Percentiles rank a stretch among this genome's conserved stretches.
Evolutionary conservation across 2,329 filamentous ascomycete species (phyloP).

Genomic region (Penicillium sp.): DNA sequence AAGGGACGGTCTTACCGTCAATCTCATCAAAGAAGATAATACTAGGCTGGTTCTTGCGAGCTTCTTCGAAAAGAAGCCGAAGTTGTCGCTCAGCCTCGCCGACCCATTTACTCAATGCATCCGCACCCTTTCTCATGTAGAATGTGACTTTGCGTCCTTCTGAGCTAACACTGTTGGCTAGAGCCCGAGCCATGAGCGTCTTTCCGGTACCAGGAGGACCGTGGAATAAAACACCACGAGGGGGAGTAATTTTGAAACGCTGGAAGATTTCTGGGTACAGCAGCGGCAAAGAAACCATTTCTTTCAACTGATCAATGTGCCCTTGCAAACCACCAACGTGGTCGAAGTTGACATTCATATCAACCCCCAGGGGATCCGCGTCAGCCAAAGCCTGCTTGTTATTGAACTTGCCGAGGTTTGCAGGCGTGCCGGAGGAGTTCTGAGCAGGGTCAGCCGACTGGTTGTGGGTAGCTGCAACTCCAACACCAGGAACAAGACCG

Average conservation of each 20-base stretch:
- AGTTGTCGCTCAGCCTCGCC: slow-evolving; percentile 96
- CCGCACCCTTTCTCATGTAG: slow-evolving; percentile 98
- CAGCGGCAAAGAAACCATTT: slow-evolving; percentile 94
- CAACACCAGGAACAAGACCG: slow-evolving; percentile 57
- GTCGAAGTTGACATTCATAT: slow-evolving; percentile 88
- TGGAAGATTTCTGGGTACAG: slow-evolving; percentile 93
- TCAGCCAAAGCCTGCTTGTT: slow-evolving; percentile 89
- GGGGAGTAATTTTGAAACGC: slow-evolving; percentile 88
- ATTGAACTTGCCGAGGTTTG: slow-evolving; percentile 89
- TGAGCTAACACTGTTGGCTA: slow-evolving; percentile 85
- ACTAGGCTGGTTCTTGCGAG: slow-evolving; percentile 89
- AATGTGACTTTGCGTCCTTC: slow-evolving; percentile 95
- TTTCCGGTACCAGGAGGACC: slow-evolving; percentile 97
- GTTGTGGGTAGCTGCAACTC: slow-evolving; percentile 49
- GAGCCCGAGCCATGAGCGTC: slow-evolving; percentile 87
- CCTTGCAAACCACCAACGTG: slow-evolving; percentile 88
- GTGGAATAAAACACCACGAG: slow-evolving; percentile 92
- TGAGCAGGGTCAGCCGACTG: slow-evolving; percentile 58
- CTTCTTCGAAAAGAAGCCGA: slow-evolving; percentile 90
- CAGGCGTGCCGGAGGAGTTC: slow-evolving; percentile 61
- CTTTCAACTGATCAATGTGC: slow-evolving; percentile 95
- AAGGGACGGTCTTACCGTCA: slow-evolving; percentile 59
- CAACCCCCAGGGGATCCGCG: slow-evolving; percentile 89
- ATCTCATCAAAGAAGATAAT: slow-evolving; percentile 99
- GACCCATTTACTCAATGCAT: slow-evolving; percentile 98